These are phyloP conservation scores for Solanum ossicruentum DNA, from an alignment of 257 asterid species.

Conservation along the genomic window DNA sequence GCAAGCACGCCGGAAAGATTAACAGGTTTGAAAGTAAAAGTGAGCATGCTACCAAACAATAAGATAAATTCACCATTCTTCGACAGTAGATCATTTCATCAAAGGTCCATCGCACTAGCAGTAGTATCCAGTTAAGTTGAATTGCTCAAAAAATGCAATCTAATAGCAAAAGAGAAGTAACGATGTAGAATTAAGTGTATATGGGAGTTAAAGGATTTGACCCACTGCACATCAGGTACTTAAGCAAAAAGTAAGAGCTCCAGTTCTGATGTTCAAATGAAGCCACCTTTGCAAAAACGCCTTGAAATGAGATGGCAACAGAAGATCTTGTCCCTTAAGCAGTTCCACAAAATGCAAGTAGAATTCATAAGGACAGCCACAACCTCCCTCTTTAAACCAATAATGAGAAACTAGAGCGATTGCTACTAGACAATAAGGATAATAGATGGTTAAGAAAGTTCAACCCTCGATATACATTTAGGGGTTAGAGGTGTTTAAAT, in stretches of 20 bases:
- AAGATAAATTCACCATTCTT: conserved; percentile 37
- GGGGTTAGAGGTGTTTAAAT: conserved; percentile 12
- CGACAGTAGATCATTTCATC: conserved; percentile 50
- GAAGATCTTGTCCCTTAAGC: conserved; percentile 23
- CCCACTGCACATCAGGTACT: conserved; percentile 49
- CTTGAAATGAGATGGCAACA: conserved; percentile 40
- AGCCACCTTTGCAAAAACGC: conserved; percentile 47
- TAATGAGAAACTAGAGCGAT: conserved; percentile 23
- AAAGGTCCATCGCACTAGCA: conserved; percentile 28
- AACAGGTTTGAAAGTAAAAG: conserved; percentile 41
- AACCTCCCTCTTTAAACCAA: conserved; percentile 37
- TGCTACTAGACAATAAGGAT: conserved; percentile 23
- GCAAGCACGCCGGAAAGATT: conserved; percentile 61
- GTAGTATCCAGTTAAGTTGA: conserved; percentile 28
- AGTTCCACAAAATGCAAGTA: conserved; percentile 19
- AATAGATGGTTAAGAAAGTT: conserved; percentile 11
- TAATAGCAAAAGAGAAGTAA: conserved; percentile 35
- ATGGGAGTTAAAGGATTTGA: conserved; percentile 24
- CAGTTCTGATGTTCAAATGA: conserved; percentile 55
- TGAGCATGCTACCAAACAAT: conserved; percentile 45
- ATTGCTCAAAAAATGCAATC: conserved; percentile 34
- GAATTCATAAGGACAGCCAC: conserved; percentile 15
- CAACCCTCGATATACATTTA: conserved; percentile 21
- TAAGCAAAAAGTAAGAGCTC: conserved; percentile 49
- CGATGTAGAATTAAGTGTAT: conserved; percentile 24